A percentile compares a stretch with the other conserved stretches of the same genome.
These are phyloP conservation scores for Polygonum maritimum DNA, from an alignment of 148 eudicot species.

Conservation along the genomic window DNA sequence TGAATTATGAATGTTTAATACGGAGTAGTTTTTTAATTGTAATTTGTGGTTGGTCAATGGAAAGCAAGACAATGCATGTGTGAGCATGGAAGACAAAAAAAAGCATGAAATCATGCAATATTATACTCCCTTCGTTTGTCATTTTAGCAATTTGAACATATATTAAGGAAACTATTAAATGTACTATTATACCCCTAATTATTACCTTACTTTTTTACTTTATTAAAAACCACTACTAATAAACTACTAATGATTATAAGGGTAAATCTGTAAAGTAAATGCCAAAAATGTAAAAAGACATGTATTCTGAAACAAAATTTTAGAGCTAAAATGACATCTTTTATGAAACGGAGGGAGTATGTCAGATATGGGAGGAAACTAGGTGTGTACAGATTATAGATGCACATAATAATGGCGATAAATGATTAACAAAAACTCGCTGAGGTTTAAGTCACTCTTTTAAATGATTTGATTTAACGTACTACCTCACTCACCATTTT, in stretches of 20 bases:
- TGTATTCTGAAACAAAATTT: too few relatives aligned
- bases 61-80: background rate
- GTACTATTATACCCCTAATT: too few relatives aligned
- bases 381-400: background rate
- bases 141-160: too few relatives aligned
- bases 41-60: background rate
- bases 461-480: background rate
- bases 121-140: too few relatives aligned
- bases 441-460: background rate
- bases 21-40: background rate
- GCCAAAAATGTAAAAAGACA: too few relatives aligned
- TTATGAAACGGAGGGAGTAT: too few relatives aligned
- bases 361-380: background rate
- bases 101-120: background rate
- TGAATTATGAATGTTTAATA: background rate
- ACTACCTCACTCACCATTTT: background rate
- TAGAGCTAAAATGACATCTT: too few relatives aligned
- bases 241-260: too few relatives aligned
- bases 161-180: too few relatives aligned
- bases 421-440: background rate
- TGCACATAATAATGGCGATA: background rate
- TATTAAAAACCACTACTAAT: too few relatives aligned
- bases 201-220: too few relatives aligned
- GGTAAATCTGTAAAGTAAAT: too few relatives aligned
- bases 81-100: background rate